Evolutionary conservation across 371 early-diverging fungal species (phyloP).

Genomic region (Entomophthora muscae): DNA sequence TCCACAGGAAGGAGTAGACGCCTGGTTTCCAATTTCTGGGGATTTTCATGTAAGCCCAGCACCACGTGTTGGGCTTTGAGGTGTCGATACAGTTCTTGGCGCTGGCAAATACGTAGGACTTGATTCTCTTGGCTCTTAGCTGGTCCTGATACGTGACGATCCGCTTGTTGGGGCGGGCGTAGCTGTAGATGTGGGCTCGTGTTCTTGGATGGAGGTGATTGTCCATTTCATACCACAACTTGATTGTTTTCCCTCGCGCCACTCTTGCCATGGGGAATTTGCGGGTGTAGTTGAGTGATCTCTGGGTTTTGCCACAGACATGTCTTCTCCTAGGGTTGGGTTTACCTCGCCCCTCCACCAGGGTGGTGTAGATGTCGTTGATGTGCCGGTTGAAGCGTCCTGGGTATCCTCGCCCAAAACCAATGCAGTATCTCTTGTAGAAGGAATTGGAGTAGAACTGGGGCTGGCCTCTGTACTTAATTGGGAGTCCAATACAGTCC

Average conservation of each 20-base stretch:
- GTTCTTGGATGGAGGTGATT: slow-evolving; percentile 23
- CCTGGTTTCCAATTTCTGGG: slow-evolving; percentile 21
- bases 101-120: slow-evolving; percentile 15
- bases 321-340: slow-evolving; percentile 22
- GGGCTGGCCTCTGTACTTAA: too few relatives aligned
- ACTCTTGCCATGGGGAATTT: slow-evolving; percentile 19
- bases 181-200: slow-evolving; percentile 19
- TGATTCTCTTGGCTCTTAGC: slow-evolving; percentile 10
- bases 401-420: slow-evolving; percentile 26
- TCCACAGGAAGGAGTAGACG: slow-evolving; percentile 24
- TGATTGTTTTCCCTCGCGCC: slow-evolving; percentile 22
- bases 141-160: slow-evolving; percentile 17
- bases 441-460: too few relatives aligned
- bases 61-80: too few relatives aligned
- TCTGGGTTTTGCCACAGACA: slow-evolving; percentile 18
- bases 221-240: slow-evolving; percentile 25
- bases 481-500: too few relatives aligned
- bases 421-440: too few relatives aligned
- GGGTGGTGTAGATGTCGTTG: slow-evolving; percentile 24
- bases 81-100: slow-evolving; percentile 15
- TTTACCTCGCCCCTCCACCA: slow-evolving; percentile 16
- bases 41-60: slow-evolving; percentile 21
- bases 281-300: slow-evolving; percentile 17
- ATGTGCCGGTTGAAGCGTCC: slow-evolving; percentile 21
- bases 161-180: slow-evolving; percentile 13